Percentiles rank a stretch among this genome's conserved stretches.
Evolutionary conservation across 2,329 filamentous ascomycete species (phyloP).

Genomic region (Colletotrichum sojae): DNA sequence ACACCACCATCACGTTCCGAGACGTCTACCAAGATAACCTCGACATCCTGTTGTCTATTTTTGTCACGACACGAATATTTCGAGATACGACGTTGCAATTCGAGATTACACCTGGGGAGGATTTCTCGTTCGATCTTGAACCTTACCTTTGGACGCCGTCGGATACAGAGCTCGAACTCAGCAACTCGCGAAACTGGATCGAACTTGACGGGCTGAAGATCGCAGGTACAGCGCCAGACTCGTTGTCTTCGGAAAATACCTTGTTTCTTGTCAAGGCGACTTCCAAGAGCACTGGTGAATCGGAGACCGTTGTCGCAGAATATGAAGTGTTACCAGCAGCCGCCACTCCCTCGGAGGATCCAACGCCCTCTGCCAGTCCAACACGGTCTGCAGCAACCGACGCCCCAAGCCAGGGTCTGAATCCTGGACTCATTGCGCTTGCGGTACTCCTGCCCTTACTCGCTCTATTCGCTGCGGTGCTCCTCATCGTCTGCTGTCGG

Average conservation of each 20-base stretch:
- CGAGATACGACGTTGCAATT: conserved; percentile 56
- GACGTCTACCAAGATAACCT: conserved; percentile 74
- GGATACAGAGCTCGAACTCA: conserved; percentile 54
- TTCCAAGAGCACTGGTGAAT: conserved; percentile 50
- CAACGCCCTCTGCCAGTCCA: conserved; percentile 45
- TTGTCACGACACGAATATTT: conserved; percentile 57
- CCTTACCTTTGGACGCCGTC: conserved; percentile 57
- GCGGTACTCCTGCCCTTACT: conserved; percentile 39
- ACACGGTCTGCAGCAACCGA: conserved; percentile 43
- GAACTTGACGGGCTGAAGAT: conserved; percentile 55
- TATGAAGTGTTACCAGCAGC: conserved; percentile 52
- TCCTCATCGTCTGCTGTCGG: conserved; percentile 48
- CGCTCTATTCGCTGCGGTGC: conserved; percentile 23
- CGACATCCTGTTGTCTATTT: conserved; percentile 63
- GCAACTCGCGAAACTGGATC: conserved; percentile 60
- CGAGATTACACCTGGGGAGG: conserved; percentile 56
- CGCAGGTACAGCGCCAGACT: conserved; percentile 57
- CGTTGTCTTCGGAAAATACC: conserved; percentile 46
- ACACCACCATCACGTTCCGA: conserved; percentile 73
- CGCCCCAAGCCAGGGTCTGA: conserved; percentile 15
- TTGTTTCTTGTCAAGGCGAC: conserved; percentile 48
- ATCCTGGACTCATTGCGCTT: conserved; percentile 36
- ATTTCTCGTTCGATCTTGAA: conserved; percentile 59
- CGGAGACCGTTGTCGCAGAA: conserved; percentile 55
- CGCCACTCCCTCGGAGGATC: conserved; percentile 43